phyloP scores from a whole-genome alignment of 2,329 filamentous ascomycete species.

The Rhinocladiella similis region DNA sequence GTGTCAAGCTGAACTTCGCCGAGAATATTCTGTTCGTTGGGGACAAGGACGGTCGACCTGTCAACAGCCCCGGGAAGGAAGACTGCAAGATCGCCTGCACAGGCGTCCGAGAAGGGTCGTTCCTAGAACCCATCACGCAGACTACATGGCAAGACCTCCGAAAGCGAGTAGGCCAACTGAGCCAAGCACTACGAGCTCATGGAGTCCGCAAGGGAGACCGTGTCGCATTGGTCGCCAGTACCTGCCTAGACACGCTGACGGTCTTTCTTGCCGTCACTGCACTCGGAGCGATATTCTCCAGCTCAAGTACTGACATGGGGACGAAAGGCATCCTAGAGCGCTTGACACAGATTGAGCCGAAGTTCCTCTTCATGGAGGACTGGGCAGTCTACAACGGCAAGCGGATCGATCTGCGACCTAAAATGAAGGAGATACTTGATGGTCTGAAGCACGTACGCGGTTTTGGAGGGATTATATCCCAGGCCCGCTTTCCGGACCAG shows the following conservation, averaged over 20 bases:
- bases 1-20: conserved; percentile 72
- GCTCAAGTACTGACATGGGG: conserved; percentile 79
- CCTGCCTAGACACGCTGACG: conserved; percentile 71
- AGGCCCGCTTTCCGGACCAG: background rate
- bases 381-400: conserved; percentile 77
- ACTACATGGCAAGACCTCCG: conserved; percentile 70
- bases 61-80: conserved; percentile 58
- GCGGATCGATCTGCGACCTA: conserved; percentile 41
- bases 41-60: conserved; percentile 43
- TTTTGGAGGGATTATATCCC: conserved; percentile 61
- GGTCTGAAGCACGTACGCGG: conserved; percentile 53
- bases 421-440: conserved; percentile 6
- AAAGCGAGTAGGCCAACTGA: conserved; percentile 56
- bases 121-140: conserved; percentile 38
- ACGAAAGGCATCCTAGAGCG: conserved; percentile 74
- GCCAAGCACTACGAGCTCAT: conserved; percentile 64
- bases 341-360: conserved; percentile 70
- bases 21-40: conserved; percentile 71
- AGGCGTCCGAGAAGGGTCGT: conserved; percentile 53
- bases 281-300: conserved; percentile 73
- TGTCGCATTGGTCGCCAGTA: conserved; percentile 72
- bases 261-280: conserved; percentile 69
- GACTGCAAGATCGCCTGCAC: conserved; percentile 70
- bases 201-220: conserved; percentile 72
- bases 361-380: conserved; percentile 81